phyloP scores from a whole-genome alignment of 257 asterid genomes.

The Mitragyna speciosa region DNA sequence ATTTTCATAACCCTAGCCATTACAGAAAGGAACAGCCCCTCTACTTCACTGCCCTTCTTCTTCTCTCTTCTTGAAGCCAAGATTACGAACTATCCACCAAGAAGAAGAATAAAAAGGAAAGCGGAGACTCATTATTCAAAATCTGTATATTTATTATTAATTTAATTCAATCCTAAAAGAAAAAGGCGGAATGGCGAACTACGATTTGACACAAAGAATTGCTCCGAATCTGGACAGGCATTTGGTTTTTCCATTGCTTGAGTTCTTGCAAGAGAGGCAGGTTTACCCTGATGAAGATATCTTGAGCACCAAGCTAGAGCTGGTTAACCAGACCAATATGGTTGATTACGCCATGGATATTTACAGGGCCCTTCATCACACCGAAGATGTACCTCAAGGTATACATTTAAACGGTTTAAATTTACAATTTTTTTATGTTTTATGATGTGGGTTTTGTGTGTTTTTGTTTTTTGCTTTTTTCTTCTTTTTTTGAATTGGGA shows the following conservation, averaged over 20 bases:
- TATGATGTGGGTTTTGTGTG: background rate
- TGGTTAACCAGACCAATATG: slow-evolving; percentile 87
- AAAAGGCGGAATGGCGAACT: slow-evolving; percentile 37
- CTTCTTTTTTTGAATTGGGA: no score
- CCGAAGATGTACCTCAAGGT: slow-evolving; percentile 98
- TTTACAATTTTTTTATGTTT: background rate
- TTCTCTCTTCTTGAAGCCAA: background rate
- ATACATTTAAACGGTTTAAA: background rate
- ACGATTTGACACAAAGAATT: slow-evolving; percentile 74
- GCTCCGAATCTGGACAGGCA: slow-evolving; percentile 91
- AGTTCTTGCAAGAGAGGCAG: slow-evolving; percentile 77
- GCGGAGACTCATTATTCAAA: background rate
- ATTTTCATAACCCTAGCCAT: background rate
- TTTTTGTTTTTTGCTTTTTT: no score
- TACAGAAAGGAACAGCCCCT: background rate
- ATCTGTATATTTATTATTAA: no score
- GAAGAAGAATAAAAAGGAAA: no score
- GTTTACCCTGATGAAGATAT: slow-evolving; percentile 70
- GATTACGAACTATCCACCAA: no score
- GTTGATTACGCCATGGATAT: slow-evolving; percentile 99
- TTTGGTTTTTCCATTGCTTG: slow-evolving; percentile 82
- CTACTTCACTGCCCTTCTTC: no score
- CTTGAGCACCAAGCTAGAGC: slow-evolving; percentile 78
- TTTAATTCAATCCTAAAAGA: background rate
- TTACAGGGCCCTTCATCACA: slow-evolving; percentile 75